phyloP scores from a whole-genome alignment of 495 filamentous ascomycete genomes.

The Xylaria grammica region DNA sequence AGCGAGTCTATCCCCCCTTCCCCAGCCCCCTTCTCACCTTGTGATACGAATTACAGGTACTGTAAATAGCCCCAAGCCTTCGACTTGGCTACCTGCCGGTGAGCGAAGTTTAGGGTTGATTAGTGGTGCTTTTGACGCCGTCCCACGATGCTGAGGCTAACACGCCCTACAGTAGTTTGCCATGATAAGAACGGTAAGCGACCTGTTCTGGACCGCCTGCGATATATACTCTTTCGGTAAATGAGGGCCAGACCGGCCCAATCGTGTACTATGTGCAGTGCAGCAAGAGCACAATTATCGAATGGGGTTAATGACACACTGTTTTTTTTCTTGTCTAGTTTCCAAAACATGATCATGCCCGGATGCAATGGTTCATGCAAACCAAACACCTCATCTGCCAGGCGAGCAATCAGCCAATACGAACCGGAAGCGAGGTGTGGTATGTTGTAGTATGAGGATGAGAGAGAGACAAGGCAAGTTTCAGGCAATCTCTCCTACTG shows the following conservation, averaged over 20 bases:
- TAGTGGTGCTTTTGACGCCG: background rate
- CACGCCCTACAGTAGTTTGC: background rate
- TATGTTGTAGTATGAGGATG: background rate
- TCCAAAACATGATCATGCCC: background rate
- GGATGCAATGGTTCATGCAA: constrained; percentile 14
- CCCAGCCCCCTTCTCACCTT: too few relatives aligned
- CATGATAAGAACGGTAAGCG: background rate
- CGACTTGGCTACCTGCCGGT: background rate
- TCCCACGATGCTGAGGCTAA: background rate
- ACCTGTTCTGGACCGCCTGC: background rate
- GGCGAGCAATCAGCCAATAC: background rate
- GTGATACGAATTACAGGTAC: background rate
- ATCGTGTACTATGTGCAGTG: too few relatives aligned
- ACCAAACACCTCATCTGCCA: background rate
- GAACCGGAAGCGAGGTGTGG: background rate
- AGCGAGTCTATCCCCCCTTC: background rate
- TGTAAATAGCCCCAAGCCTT: background rate
- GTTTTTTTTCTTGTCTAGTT: background rate
- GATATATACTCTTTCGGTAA: background rate
- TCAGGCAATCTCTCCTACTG: constrained; percentile 1
- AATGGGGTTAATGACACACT: background rate
- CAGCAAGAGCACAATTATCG: background rate
- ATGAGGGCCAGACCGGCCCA: background rate
- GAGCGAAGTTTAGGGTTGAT: constrained; percentile 2
- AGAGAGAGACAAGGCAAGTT: constrained; percentile 2